Conservation (phyloP, 139 green algal species). For the Coccomyxa sp. region DNA sequence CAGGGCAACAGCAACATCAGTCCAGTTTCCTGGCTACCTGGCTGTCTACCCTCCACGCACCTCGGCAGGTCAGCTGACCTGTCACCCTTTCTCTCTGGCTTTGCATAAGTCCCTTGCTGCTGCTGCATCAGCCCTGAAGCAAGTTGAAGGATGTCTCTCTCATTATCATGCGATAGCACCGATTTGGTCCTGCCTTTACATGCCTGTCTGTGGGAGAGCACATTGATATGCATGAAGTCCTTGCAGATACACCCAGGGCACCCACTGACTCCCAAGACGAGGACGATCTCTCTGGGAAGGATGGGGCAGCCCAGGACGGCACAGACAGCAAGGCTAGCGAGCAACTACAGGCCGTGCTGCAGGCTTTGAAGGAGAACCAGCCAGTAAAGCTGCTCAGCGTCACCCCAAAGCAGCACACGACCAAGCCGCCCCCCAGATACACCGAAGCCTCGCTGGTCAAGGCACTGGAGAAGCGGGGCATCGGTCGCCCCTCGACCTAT, state of each 20-base stretch:
- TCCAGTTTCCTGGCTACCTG: conserved; percentile 51
- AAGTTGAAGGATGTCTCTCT: no score
- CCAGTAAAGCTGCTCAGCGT: conserved; percentile 15
- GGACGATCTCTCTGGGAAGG: not conserved
- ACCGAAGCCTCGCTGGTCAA: conserved; percentile 77
- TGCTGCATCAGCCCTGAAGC: no score
- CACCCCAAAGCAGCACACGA: conserved; percentile 33
- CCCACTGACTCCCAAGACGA: not conserved
- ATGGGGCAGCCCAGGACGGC: not conserved
- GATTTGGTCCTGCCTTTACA: no score
- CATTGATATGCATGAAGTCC: no score
- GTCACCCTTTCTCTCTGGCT: no score
- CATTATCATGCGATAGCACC: no score
- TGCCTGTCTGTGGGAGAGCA: no score
- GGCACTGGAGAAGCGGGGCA: conserved; percentile 79
- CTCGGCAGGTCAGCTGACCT: not conserved
- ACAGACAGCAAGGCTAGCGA: not conserved
- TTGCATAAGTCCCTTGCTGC: no score
- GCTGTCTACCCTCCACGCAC: not conserved
- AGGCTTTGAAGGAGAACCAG: not conserved
- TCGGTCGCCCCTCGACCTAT: conserved; percentile 93
- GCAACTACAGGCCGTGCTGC: not conserved
- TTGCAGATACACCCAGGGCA: no score
- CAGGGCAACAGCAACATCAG: conserved; percentile 29
- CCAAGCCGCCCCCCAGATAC: conserved; percentile 69